Conservation (phyloP, 139 green algal species). For the Choricystis sp. region DNA sequence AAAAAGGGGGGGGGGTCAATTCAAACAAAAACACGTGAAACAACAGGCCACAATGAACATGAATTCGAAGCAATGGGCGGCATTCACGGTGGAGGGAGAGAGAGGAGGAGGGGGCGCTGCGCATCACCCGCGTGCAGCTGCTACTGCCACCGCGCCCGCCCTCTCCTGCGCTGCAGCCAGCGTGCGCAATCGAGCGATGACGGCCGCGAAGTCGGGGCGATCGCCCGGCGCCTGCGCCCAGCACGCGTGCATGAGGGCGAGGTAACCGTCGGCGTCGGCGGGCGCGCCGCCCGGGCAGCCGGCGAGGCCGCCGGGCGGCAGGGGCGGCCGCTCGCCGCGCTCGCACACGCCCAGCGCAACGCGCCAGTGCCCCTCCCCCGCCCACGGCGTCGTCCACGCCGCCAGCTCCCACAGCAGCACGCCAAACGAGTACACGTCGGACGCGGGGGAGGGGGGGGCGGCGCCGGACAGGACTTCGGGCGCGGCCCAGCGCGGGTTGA, state of each 20-base stretch:
- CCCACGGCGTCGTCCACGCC: conserved; percentile 29
- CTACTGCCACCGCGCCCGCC: no score
- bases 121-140: no score
- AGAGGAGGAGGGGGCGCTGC: no score
- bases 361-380: conserved; percentile 14
- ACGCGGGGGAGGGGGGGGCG: neutral
- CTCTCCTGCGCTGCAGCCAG: neutral
- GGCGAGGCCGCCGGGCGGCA: neutral
- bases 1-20: no score
- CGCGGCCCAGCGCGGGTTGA: conserved; percentile 17
- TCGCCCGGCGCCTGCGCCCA: conserved; percentile 4
- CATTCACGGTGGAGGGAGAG: no score
- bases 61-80: no score
- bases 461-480: conserved; percentile 26
- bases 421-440: conserved; percentile 22
- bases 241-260: conserved; percentile 11
- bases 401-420: conserved; percentile 21
- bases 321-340: no score
- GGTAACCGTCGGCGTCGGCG: conserved; percentile 2
- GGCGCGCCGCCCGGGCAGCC: conserved; percentile 2
- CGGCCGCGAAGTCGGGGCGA: conserved; percentile 6
- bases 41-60: no score
- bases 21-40: no score
- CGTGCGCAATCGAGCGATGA: neutral
- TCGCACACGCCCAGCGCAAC: neutral